These are phyloP conservation scores for Saccharomycodes ludwigii DNA, from an alignment of 805 yeast species.

Conservation along the genomic window DNA sequence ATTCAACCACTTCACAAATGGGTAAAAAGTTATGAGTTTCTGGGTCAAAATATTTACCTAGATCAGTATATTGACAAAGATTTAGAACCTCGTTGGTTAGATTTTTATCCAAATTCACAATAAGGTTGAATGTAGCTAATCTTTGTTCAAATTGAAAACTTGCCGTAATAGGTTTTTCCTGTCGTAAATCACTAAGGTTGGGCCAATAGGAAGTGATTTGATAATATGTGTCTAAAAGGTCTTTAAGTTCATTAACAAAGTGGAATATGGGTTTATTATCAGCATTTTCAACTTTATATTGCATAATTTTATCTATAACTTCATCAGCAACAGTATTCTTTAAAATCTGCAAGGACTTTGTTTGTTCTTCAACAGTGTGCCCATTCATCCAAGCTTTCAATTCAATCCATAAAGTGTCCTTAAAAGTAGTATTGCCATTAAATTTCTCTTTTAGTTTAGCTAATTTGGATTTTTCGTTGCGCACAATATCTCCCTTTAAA, in stretches of 20 bases:
- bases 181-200: slow-evolving; percentile 61
- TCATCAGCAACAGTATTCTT: slow-evolving; percentile 57
- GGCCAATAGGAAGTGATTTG: slow-evolving; percentile 70
- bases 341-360: slow-evolving; percentile 51
- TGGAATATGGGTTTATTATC: slow-evolving; percentile 11
- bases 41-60: no score
- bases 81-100: no score
- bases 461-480: slow-evolving; percentile 74
- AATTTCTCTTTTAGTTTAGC: slow-evolving; percentile 30
- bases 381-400: slow-evolving; percentile 73
- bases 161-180: slow-evolving; percentile 62
- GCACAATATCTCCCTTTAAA: slow-evolving; percentile 87
- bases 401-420: slow-evolving; percentile 78
- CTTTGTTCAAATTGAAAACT: slow-evolving; percentile 50
- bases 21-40: no score
- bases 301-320: slow-evolving; percentile 53
- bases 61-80: no score
- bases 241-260: slow-evolving; percentile 26
- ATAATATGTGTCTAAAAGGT: slow-evolving; percentile 47
- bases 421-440: slow-evolving; percentile 29
- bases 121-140: slow-evolving; percentile 40
- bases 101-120: background rate
- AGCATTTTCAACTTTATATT: slow-evolving; percentile 43
- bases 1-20: no score
- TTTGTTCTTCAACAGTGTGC: slow-evolving; percentile 69